Base-by-base conservation (phyloP, 2,329 filamentous ascomycete genomes). In the Colletotrichum noveboracense region DNA sequence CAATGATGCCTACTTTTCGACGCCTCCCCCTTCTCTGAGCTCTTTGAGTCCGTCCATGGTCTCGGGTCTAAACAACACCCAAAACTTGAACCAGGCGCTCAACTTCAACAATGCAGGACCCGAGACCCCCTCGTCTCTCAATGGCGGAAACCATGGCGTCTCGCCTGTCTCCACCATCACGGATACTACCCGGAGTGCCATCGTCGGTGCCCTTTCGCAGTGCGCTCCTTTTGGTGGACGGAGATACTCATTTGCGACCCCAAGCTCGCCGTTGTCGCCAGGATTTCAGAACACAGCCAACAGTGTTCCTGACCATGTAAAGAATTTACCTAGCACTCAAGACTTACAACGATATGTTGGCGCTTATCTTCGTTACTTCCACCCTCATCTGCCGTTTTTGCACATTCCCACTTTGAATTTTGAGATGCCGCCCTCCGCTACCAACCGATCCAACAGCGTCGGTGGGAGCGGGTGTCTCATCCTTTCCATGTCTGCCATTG, bases 341-440 rank as follows among this genome's bases (percentile, higher is more conserved):
- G 95, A 98, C 82, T 91, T 98, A 77, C 96, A 97, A 84, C 94
- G 95, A 83, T 98, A 96, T 84, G 94, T 98, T 77, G 93, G 93
- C 78, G 94, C 96, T 75, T 98, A 98, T 85, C 92, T 98, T 80
- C 93, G 93, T 78, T 98, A 95, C 83, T 98, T 98, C 84, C 96
- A 98, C 82, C 96, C 96, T 26, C 96, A 98, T 83, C 86, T 98
- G 76, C 96, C 97, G n/a, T 98, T 98, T 84, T 88, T 98, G 76
- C 96, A 98, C 85, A 92, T 98, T 79, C 93, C 96, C 68, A 98
- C 96, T 18, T 88, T 98, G 77, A 96, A 96, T 56, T 98, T 98
- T 86, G 95, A 98, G 81, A 91, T 94, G 67, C 90, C 94, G 67
- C 89, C 94, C 62, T 92, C 92, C 78, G 61, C 76, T 69, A 92